phyloP scores from a whole-genome alignment of 2,329 filamentous ascomycete genomes.

The Endoconidiophora laricicola region DNA sequence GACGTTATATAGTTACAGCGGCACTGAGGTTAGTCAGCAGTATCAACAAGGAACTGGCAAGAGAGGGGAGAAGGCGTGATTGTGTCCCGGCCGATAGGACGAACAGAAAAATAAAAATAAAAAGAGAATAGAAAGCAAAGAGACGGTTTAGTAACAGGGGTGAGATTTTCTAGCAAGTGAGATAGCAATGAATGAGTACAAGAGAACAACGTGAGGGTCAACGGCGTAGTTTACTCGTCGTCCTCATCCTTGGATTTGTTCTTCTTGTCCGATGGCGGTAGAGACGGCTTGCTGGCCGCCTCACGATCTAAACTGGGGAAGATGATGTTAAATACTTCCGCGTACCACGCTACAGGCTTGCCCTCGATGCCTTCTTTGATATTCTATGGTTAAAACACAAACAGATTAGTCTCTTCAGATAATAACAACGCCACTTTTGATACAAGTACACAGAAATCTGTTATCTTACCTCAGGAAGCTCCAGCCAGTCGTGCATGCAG shows the following conservation, averaged over 20 bases:
- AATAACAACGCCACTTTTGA: neutral
- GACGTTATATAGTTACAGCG: conserved; percentile 11
- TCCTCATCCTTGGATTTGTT: conserved; percentile 21
- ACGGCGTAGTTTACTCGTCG: conserved; percentile 14
- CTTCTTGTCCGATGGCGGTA: conserved; percentile 29
- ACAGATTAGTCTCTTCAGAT: conserved; percentile 1
- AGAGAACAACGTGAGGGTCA: neutral
- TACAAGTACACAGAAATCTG: neutral
- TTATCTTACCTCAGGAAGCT: conserved; percentile 74
- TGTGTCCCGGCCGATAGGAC: conserved; percentile 9
- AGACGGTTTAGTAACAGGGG: conserved; percentile 3
- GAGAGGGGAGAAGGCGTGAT: conserved; percentile 9
- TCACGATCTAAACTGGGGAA: conserved; percentile 67
- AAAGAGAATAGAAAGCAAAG: conserved; percentile 4
- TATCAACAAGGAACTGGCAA: neutral
- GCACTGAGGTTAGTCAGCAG: neutral
- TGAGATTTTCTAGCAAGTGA: conserved; percentile 3
- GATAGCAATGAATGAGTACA: conserved; percentile 1
- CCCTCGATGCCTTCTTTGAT: conserved; percentile 95
- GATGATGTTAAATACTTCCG: conserved; percentile 78
- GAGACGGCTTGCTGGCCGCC: conserved; percentile 46
- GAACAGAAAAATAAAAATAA: conserved; percentile 7
- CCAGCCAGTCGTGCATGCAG: conserved; percentile 93
- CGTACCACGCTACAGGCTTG: conserved; percentile 82
- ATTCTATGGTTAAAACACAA: conserved; percentile 42